Base-by-base conservation (phyloP, 192 early-diverging fungal genomes). In the Oehlia diaphana region DNA sequence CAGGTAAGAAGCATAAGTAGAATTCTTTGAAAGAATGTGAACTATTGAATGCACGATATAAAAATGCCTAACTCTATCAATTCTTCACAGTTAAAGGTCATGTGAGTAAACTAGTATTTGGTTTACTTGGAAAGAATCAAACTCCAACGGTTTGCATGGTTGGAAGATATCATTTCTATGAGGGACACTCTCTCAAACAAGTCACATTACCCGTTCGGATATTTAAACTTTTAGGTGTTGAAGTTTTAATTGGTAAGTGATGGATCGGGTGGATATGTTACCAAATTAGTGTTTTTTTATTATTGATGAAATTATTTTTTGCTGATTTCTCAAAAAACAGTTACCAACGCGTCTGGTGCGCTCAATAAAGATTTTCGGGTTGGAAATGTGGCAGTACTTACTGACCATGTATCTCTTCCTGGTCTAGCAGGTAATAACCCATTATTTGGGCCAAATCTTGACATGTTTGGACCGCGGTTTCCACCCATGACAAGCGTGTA, bases 121-220 rank as follows among this genome's bases (percentile, higher is more conserved):
- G 95, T 76, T 89, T 91, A 65, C 86, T 98, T 65, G 87, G 91
- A 50, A 88, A 91, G 61, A 89, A 86, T 26, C 77, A 86, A 62
- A 82, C 79, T 9, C 89, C 91, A 35, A 90, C 90, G 5, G 92
- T 96, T 47, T 93, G 91, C 83, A 94, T 96, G 87, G 93, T 95
- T 12, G 96, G 96, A n/a, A 87, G 96, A 33, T 94, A 92, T 87
- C 96, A 97, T 82, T 91, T 89, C 65, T 97, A 97, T 82, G 96
- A 97, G 82, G 96, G 96, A 14, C 92, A 95, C 81, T 88, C 90
- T 16, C 86, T 94, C 72, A 86, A 91, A 71, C 90, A 94, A 63
- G 91, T 92, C 19, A 95, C 94, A 9, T 93, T 95, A 47, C 95
- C 96, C 23, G 87, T 98, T 28, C 93, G 96, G 49, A 90, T 98